Evolutionary conservation across 768 basidiomycete genomes (phyloP), one percentile per base, ranked within the genome.

Genomic region (Sporobolomyces roseus): DNA sequence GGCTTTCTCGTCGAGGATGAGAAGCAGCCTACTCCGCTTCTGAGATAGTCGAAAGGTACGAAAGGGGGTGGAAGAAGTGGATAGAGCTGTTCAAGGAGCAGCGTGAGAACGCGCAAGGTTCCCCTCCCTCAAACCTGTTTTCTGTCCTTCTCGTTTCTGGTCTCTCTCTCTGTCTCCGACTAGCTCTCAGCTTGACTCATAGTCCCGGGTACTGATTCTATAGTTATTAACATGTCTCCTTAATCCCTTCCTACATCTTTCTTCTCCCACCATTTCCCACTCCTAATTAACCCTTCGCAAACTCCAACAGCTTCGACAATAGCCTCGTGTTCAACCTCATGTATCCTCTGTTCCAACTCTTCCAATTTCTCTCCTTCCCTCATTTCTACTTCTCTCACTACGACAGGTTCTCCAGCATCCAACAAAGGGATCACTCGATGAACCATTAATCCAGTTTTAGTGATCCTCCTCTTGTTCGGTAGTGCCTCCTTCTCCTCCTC

Each of bases 341-440:
- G 96, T 75, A 99, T 78, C 70, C 90, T 81, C 74, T 82, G 82
- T 75, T 91, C 90, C 70, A 91, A 87, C 36, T 81, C 82, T 66
- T 88, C 87, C 63, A 87, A 78, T 7, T 84, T 77, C 72, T 98
- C 93, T 9, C 85, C 91, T 65, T 85, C 79, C 70, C 80, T 79
- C 61, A 93, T 86, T 72, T 84, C 83, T 2, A 98, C 84, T 77
- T 92, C 86, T 65, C 85, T 81, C 53, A 93, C 88, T 32, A 98
- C 78, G 45, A 99, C 74, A 0, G 94, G 92, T 74, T 90, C 86
- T 0, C 96, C 96, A 10, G 87, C 85, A 79, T 99, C 96, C 33
- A 99, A 93, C 76, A 93, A 90, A 71, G 86, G 87, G 41, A 98
- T 86, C 19, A 97, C 96, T 30, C 87, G 84, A 79, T 99, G 96